Conservation (phyloP, 2,329 filamentous ascomycete genomes). For the Stemphylium beticola region DNA sequence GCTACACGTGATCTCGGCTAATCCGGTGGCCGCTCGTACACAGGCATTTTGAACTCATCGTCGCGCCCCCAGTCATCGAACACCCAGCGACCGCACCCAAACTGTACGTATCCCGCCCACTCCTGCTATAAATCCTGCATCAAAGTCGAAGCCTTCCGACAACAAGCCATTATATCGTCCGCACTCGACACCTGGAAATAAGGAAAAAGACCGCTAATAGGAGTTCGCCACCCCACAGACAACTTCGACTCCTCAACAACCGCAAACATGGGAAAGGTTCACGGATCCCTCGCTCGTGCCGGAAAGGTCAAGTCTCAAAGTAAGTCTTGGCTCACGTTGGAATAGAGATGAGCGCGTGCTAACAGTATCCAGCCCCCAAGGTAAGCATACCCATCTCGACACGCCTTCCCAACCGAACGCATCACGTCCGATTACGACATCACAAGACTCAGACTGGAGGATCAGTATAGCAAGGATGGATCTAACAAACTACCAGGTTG, state of each 20-base stretch:
- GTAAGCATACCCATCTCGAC: conserved; percentile 23
- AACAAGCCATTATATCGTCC: conserved; percentile 1
- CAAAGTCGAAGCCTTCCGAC: conserved; percentile 10
- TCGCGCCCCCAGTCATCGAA: conserved; percentile 42
- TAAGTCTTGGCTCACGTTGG: conserved; percentile 20
- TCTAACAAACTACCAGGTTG: conserved; percentile 65
- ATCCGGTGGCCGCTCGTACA: conserved; percentile 15
- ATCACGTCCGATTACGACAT: background rate
- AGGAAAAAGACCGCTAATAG: conserved; percentile 29
- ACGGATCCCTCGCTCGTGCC: conserved; percentile 93
- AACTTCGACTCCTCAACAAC: conserved; percentile 42
- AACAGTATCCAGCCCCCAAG: conserved; percentile 32
- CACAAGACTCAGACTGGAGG: background rate
- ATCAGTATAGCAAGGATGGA: background rate
- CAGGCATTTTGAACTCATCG: conserved; percentile 24
- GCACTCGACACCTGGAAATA: conserved; percentile 5
- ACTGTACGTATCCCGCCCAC: conserved; percentile 41
- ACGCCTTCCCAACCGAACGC: conserved; percentile 1
- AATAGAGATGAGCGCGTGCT: conserved; percentile 15
- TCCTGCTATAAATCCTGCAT: conserved; percentile 2
- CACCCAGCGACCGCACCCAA: conserved; percentile 39
- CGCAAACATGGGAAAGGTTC: conserved; percentile 87
- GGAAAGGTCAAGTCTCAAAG: conserved; percentile 86
- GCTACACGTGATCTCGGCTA: conserved; percentile 35
- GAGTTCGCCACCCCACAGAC: conserved; percentile 42